Evolutionary conservation across 257 asterid genomes (phyloP), one percentile per base, ranked within the genome.

Genomic region (Solanum neorickii): DNA sequence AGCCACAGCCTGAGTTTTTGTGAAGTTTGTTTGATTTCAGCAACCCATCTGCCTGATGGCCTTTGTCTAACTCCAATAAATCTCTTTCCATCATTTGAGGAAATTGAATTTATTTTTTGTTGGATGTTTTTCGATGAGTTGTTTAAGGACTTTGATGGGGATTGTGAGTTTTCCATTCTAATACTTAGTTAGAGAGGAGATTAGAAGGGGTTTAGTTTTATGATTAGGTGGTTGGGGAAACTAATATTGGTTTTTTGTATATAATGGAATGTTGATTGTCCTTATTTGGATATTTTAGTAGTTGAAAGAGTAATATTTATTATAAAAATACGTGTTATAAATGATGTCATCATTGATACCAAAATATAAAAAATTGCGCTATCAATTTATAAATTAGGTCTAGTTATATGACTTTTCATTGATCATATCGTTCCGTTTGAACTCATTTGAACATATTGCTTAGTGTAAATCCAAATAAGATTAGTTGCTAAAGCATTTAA

Each of bases 41-140:
- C 91, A 6, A 90, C 92, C 92, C 92, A 90, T 90, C 91, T 90
- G 14, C 91, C 90, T 14, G 92, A 88, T 5, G 90, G 89, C 52
- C 92, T 87, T 72, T 91, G 92, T 84, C 92, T 87, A 21, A 89
- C 92, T 49, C 92, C 91, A 21, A 91, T 41, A 78, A 65, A 91
- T 73, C 46, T 90, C 66, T 33, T 90, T 44, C 75, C 88, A 12
- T 59, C 41, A 16, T 62, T 68, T 33, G 29, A 13, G 33, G 66
- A 27, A 27, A 46, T 15, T 15, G 21, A 56, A 23, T 56, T 21
- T 33, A 33, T 33, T 3, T 59, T 84, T 66, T 84, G 85, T 66
- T 46, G 87, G 62, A 37, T 46, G 13, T 9, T 78, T 46, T 46
- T 82, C 31, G 69, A 49, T 59, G 9, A 23, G 52, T 25, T 52